Percentiles rank a stretch among this genome's conserved stretches.
phyloP scores from a whole-genome alignment of 1,284 basidiomycete genomes.

The Grifola frondosa region DNA sequence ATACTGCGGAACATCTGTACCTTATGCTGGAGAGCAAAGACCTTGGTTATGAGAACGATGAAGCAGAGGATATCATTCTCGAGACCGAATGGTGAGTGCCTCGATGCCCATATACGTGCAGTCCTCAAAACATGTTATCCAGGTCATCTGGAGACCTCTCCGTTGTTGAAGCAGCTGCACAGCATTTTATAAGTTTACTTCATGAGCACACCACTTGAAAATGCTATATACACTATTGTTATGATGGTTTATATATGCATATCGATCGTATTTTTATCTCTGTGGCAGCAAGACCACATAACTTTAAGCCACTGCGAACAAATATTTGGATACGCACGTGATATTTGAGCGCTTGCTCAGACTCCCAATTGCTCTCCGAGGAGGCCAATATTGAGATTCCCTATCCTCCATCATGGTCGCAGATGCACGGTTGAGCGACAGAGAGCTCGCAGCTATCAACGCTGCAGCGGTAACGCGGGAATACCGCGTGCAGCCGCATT shows the following conservation, averaged over 20 bases:
- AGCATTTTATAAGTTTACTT: conserved; percentile 23
- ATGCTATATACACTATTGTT: no score
- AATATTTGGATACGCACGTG: background rate
- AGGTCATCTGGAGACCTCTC: conserved; percentile 26
- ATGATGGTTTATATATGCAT: no score
- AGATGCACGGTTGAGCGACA: conserved; percentile 66
- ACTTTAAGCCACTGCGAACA: no score
- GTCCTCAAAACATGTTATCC: background rate
- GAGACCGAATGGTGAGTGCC: conserved; percentile 78
- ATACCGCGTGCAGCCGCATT: conserved; percentile 85
- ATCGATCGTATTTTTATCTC: no score
- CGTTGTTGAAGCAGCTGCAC: conserved; percentile 18
- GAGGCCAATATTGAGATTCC: background rate
- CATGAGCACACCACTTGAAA: no score
- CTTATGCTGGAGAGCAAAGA: conserved; percentile 69
- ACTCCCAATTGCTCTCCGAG: no score
- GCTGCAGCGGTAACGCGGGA: conserved; percentile 84
- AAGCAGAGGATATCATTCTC: conserved; percentile 73
- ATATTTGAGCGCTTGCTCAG: background rate
- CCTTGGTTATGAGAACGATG: conserved; percentile 61
- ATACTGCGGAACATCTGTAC: conserved; percentile 82
- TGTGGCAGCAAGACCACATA: no score
- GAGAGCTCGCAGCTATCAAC: conserved; percentile 80
- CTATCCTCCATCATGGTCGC: conserved; percentile 34
- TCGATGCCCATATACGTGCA: background rate